Conservation (phyloP, 1,284 basidiomycete species). For the Phellinidium pouzarii region DNA sequence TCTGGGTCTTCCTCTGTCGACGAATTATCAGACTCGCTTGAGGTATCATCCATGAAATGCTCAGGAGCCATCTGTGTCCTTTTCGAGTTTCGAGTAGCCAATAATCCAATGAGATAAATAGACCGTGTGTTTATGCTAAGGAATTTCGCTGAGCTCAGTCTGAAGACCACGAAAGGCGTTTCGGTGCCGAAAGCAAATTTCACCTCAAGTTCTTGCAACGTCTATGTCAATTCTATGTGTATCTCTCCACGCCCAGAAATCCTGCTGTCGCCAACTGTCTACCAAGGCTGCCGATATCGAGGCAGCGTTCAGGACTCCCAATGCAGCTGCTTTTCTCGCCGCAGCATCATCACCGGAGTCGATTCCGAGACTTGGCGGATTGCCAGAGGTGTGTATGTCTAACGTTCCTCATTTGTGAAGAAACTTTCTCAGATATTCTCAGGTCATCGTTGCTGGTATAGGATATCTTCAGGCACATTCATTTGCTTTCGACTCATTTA, state of each 20-base stretch:
- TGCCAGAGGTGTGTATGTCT: slow-evolving; percentile 42
- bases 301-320: slow-evolving; percentile 20
- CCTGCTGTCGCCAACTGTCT: not conserved
- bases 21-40: slow-evolving; percentile 70
- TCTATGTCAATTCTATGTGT: not conserved
- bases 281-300: slow-evolving; percentile 2
- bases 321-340: slow-evolving; percentile 40
- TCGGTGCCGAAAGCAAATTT: no score
- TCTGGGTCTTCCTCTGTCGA: slow-evolving; percentile 79
- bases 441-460: slow-evolving; percentile 51
- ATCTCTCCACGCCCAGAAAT: not conserved
- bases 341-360: slow-evolving; percentile 34
- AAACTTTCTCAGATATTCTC: not conserved
- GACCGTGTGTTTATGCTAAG: no score
- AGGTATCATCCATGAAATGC: slow-evolving; percentile 47
- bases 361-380: slow-evolving; percentile 38
- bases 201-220: no score
- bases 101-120: no score
- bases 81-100: not conserved
- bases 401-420: not conserved
- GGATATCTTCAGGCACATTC: not conserved
- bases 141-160: no score
- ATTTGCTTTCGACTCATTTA: not conserved
- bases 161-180: no score
- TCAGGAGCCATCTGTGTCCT: not conserved